Evolutionary conservation across 2,329 filamentous ascomycete species (phyloP), one percentile per base, ranked within the genome.

Genomic region (Penicillium crustosum): DNA sequence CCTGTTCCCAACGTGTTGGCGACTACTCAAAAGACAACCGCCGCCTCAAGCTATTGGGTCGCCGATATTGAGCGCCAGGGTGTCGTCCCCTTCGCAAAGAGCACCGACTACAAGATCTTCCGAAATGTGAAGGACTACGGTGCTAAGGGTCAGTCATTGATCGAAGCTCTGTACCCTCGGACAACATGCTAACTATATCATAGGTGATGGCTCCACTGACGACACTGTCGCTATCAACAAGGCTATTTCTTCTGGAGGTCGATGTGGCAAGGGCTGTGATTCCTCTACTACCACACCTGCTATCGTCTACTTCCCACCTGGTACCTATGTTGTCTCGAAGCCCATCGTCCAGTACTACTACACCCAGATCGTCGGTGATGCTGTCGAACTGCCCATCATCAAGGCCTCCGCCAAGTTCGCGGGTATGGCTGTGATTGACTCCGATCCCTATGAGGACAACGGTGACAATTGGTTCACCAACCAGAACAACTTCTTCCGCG

Each of bases 301-400:
- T 27, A 79, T 97, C 15, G 86, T 97, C 53, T 97, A 96, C 80
- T 96, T 97, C 80, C 93, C 92, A 39, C 81, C 90, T 12, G 93
- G 93, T 64, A 95, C 87, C 56, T 97, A 97, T 71, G 70, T 89
- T 19, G 87, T 97, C 66, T 91, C 86, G 71, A 83, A 81, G 68
- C 90, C 93, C 23, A 85, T 97, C 64, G 77, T 92, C 51, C 89
- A 92, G 73, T 89, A 88, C 75, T 97, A 97, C 82, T 96, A 96
- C 80, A 96, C 93, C 10, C 92, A 97, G 74, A 85, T 97, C 61
- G 82, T 97, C 36, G 93, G 93, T 57, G 92, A 97, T 78, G 86
- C 88, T 49, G 71, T 84, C 67, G 80, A 83, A 61, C 75, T 88
- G 15, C 92, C 93, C 0, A 88, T 87, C 0, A 81, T 97, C 74